Percentiles rank a stretch among this genome's conserved stretches.
phyloP scores from a whole-genome alignment of 2,329 filamentous ascomycete genomes.

The Trichocomaceae sp. region DNA sequence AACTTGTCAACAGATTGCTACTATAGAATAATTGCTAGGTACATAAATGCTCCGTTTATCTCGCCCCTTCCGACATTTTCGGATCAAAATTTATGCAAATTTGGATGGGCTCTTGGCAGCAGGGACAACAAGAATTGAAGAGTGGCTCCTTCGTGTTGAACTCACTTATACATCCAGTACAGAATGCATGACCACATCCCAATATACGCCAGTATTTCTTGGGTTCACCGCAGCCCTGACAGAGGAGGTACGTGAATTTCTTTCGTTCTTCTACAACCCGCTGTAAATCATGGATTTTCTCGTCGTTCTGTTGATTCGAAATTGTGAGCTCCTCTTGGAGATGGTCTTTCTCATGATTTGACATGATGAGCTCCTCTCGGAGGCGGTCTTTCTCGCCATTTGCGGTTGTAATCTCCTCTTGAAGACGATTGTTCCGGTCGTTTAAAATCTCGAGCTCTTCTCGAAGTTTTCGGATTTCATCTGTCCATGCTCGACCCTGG shows the following conservation, averaged over 20 bases:
- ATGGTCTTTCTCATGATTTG: background rate
- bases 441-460: background rate
- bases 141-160: background rate
- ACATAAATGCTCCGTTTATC: too few species aligned
- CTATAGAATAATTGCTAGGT: too few species aligned
- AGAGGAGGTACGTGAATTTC: too few species aligned
- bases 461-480: constrained; percentile 3
- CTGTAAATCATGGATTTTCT: too few species aligned
- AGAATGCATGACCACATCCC: constrained; percentile 1
- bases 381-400: background rate
- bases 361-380: background rate
- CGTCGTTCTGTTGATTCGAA: too few species aligned
- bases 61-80: too few species aligned
- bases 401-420: background rate
- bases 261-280: too few species aligned
- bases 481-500: background rate
- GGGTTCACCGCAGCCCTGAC: background rate
- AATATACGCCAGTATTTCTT: constrained; percentile 1
- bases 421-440: background rate
- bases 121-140: constrained; percentile 1
- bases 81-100: background rate
- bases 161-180: constrained; percentile 1
- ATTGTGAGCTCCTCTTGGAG: background rate
- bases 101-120: background rate
- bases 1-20: too few species aligned